Evolutionary conservation across 441 rosid species (phyloP), one percentile per base, ranked within the genome.

Genomic region (Adansonia madagascariensis): DNA sequence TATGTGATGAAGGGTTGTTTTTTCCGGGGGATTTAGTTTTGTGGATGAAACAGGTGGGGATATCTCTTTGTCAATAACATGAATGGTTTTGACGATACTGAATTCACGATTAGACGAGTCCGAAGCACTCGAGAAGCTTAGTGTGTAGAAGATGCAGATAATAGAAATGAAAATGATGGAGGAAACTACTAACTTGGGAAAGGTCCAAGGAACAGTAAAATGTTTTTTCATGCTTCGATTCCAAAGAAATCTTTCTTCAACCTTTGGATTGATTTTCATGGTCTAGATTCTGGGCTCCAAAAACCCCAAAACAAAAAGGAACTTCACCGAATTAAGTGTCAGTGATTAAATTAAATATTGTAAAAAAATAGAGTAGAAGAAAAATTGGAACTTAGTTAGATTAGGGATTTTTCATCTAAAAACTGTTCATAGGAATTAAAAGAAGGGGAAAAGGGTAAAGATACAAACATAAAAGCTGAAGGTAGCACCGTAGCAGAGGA

Each of bases 1-100:
- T 3, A 89, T 52, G 84, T 89, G 89, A 10, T 71, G 83, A 60
- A 89, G 82, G 61, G 61, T 80, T 8, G 92, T 91, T 60, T 85
- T 77, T 5, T 74, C 86, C 0, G 46, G 73, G n/a, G 47, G 24
- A 0, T 27, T 47, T 0, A 17, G 55, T 70, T 47, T 18, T 4
- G 14, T 56, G 15, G 59, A 9, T 49, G 76, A 63, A 67, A 1
- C 76, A 43, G 71, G 70, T n/a, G 75, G 47, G 76, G 20, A 35
- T 0, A 8, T 2, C n/a, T n/a, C 60, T 75, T 22, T 15, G n/a
- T 9, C 47, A 9, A 52, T 6, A 4, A 53, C 47, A 31, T 35
- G 61, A 9, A 31, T 9, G n/a, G 74, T n/a, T 61, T 64, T 41
- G 78, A 56, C 39, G 73, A 59, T 8, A 0, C 39, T 14, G 75